Conservation (phyloP, 768 basidiomycete species). For the Tephrocybe sp. region DNA sequence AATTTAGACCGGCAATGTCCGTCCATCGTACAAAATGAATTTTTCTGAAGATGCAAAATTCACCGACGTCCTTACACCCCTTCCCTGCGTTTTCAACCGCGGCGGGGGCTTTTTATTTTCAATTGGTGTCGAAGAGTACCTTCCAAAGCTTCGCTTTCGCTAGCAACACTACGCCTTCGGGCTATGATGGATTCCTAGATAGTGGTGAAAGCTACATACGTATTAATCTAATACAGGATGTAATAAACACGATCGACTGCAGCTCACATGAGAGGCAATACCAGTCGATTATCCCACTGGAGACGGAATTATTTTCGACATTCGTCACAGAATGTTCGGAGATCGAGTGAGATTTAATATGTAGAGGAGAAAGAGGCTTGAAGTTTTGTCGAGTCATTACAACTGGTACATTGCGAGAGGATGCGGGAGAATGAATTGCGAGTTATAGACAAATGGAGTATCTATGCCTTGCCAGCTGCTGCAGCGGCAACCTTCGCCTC, state of each 20-base stretch:
- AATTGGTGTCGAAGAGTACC: constrained; percentile 44
- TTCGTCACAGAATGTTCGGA: too few species aligned
- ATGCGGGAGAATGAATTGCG: constrained; percentile 15
- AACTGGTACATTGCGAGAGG: background rate
- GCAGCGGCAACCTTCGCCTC: constrained; percentile 67
- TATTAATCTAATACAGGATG: too few species aligned
- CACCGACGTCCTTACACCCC: constrained; percentile 22
- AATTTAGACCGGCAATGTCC: constrained; percentile 12
- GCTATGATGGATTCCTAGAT: constrained; percentile 75
- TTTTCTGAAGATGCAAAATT: background rate
- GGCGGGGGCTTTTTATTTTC: constrained; percentile 30
- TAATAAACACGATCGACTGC: too few species aligned
- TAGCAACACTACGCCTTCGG: constrained; percentile 64
- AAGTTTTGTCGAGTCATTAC: too few species aligned
- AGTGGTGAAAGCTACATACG: constrained; percentile 66
- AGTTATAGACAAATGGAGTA: constrained; percentile 17
- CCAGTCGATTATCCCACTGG: too few species aligned
- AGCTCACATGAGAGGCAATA: too few species aligned
- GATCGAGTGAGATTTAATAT: too few species aligned
- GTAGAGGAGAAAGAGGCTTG: too few species aligned
- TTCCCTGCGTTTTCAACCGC: constrained; percentile 24
- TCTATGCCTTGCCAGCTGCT: constrained; percentile 51
- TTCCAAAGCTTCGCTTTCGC: constrained; percentile 64
- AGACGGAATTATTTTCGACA: too few species aligned
- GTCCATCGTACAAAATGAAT: background rate